Base-by-base conservation (phyloP, 805 yeast genomes). In the Zygosaccharomyces bailii region DNA sequence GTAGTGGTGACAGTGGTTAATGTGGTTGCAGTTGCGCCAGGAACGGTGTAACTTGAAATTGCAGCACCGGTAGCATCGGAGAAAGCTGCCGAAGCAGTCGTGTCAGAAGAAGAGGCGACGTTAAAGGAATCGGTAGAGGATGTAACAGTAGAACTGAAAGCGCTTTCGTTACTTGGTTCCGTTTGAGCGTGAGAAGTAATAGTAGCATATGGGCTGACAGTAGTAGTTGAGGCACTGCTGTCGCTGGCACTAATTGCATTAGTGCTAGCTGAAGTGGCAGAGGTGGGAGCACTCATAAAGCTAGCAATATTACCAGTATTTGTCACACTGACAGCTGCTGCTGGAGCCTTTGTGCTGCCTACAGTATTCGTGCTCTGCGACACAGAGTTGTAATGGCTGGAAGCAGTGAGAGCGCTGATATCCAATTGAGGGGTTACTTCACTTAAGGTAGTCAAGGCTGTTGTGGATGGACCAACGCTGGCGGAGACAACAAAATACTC, bases 171-270 rank as follows among this genome's bases (percentile, higher is more conserved):
- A n/a, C n/a, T n/a, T n/a, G n/a, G n/a, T n/a, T n/a, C n/a, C n/a
- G n/a, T n/a, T n/a, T n/a, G n/a, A 23, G 42, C 43, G 38, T 42
- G 44, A 40, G 50, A 43, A 49, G 50, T 44, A 47, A 45, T 39
- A 48, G 46, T 34, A 34, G 49, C 35, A 43, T n/a, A n/a, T n/a
- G n/a, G n/a, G n/a, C n/a, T n/a, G n/a, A n/a, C n/a, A 47, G 49
- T 47, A 37, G 34, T 29, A 27, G 34, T 39, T 38, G 43, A 11
- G 49, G 42, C 23, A 25, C n/a, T 13, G 4, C 4, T 25, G 25
- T 23, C 9, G 25, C 8, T 6, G 9, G 25, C 6, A 24, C 27
- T n/a, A 24, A n/a, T 24, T n/a, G 16, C 31, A n/a, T 11, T 20
- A 33, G 21, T 33, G 20, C 21, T 33, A 20, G 8, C 20, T 4